Evolutionary conservation across 148 eudicot species (phyloP), one percentile per base, ranked within the genome.

Genomic region (Rhododendron griersonianum): DNA sequence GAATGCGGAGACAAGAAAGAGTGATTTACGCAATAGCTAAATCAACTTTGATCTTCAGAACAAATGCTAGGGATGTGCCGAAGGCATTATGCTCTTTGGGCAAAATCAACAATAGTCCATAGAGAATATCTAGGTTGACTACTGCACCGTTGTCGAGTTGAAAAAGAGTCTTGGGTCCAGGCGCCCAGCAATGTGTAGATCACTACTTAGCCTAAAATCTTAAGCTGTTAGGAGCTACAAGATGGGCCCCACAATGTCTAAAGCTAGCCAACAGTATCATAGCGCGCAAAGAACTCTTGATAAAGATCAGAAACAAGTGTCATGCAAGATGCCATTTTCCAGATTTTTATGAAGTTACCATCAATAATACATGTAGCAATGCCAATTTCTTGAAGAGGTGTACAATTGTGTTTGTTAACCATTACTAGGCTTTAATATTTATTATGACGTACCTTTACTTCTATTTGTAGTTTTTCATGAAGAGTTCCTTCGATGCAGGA

Each of bases 401-500:
- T 71, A 30, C 7, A 13, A 71, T 71, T 71, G 76, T 15, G 15
- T 11, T 45, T 78, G 28, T 41, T 23, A 21, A 41, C 1, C 5
- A 11, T 23, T 44, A 15, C 50, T 14, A 28, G 78, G 61, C 77
- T 69, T 21, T 51, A 50, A 48, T 80, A 53, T 33, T 2, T 44
- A 51, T 51, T 81, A 7, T 55, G 83, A 16, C 4, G 2, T 81
- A 80, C 14, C 37, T 81, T 33, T 74, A n/a, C 28, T 51, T 15
- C 28, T 53, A 5, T 51, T 14, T 78, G 39, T 41, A 25, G 41
- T 59, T 80, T 78, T 53, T 30, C 39, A 30, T 82, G 63, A 57
- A 84, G 74, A 57, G 41, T 87, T 87, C 55, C 77, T 80, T 16
- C 50, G 84, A 83, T 91, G 89, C 91, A 96, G 99, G 98, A 93